These are phyloP conservation scores for Alternaria arborescens DNA, from an alignment of 2,329 filamentous ascomycete species.

Conservation along the genomic window DNA sequence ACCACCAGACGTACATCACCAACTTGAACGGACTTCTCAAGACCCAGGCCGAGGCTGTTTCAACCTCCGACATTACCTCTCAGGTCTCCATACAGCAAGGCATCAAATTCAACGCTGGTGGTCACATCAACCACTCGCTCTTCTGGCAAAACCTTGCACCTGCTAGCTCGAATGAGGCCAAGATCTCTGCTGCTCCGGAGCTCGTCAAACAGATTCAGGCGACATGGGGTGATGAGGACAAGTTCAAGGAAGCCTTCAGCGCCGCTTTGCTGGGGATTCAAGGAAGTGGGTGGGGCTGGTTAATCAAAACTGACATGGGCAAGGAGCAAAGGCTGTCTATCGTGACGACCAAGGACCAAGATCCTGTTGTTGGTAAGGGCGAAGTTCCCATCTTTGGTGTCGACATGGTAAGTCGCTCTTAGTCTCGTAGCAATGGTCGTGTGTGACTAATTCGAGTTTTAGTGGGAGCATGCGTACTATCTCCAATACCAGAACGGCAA, in stretches of 20 bases:
- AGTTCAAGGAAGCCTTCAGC: slow-evolving; percentile 72
- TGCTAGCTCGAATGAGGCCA: slow-evolving; percentile 64
- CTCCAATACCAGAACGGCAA: slow-evolving; percentile 82
- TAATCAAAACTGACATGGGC: slow-evolving; percentile 72
- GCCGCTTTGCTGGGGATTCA: slow-evolving; percentile 74
- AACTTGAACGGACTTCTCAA: slow-evolving; percentile 75
- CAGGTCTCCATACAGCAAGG: slow-evolving; percentile 74
- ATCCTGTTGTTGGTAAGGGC: slow-evolving; percentile 70
- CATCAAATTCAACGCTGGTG: slow-evolving; percentile 89
- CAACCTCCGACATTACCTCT: slow-evolving; percentile 66
- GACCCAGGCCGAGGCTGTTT: slow-evolving; percentile 65
- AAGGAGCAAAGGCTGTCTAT: slow-evolving; percentile 66
- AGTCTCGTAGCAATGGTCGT: too few relatives aligned
- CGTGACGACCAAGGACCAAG: slow-evolving; percentile 86
- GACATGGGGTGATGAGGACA: slow-evolving; percentile 73
- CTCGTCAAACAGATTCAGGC: slow-evolving; percentile 68
- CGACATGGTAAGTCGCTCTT: slow-evolving; percentile 66
- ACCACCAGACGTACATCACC: slow-evolving; percentile 80
- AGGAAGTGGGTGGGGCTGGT: slow-evolving; percentile 89
- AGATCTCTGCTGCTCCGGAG: slow-evolving; percentile 63
- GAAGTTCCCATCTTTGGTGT: slow-evolving; percentile 78
- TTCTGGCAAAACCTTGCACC: slow-evolving; percentile 89
- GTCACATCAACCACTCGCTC: slow-evolving; percentile 90
- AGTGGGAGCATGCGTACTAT: slow-evolving; percentile 92
- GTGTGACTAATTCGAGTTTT: not conserved